Evolutionary conservation across 2,329 filamentous ascomycete species (phyloP).

Genomic region (Colletotrichum sojae): DNA sequence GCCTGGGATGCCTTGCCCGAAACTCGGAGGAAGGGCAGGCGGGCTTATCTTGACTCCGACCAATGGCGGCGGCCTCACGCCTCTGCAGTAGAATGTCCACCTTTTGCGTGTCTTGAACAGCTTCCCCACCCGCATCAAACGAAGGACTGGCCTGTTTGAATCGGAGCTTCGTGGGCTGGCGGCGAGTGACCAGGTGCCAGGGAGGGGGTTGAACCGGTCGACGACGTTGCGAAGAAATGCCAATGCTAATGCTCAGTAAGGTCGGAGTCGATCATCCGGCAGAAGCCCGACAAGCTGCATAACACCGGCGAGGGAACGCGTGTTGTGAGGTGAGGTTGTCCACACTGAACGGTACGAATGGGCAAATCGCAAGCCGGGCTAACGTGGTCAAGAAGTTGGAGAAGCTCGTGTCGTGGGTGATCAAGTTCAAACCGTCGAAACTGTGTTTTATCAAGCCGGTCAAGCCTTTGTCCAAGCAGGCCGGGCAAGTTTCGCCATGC

Average conservation of each 20-base stretch:
- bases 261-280: slow-evolving; percentile 3
- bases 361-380: slow-evolving; percentile 9
- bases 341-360: background rate
- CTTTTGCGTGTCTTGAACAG: slow-evolving; percentile 17
- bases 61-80: background rate
- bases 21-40: background rate
- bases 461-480: background rate
- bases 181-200: slow-evolving; percentile 27
- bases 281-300: slow-evolving; percentile 23
- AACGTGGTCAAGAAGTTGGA: slow-evolving; percentile 1
- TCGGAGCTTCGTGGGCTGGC: slow-evolving; percentile 24
- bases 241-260: slow-evolving; percentile 16
- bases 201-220: slow-evolving; percentile 3
- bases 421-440: slow-evolving; percentile 16
- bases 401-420: background rate
- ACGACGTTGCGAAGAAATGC: background rate
- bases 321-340: slow-evolving; percentile 1
- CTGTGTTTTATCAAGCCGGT: slow-evolving; percentile 7
- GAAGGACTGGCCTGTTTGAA: slow-evolving; percentile 29
- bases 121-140: slow-evolving; percentile 25
- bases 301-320: slow-evolving; percentile 27
- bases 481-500: background rate
- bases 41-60: slow-evolving; percentile 2
- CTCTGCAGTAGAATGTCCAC: slow-evolving; percentile 20
- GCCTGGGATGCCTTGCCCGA: slow-evolving; percentile 18